Evolutionary conservation across 257 asterid genomes (phyloP).

Genomic region (Parsonsia alboflavescens): DNA sequence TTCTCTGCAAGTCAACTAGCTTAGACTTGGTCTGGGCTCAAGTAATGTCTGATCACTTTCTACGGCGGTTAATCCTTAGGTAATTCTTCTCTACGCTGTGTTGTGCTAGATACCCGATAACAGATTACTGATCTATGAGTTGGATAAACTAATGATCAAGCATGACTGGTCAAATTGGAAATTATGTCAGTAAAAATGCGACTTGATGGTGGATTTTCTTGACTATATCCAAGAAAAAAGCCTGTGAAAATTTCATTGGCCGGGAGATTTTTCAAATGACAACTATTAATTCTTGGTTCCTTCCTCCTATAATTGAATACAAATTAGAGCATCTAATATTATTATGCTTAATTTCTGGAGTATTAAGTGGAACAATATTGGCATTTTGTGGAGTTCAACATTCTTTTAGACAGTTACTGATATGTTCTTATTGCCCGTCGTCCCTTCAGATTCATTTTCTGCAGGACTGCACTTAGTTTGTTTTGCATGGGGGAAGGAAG

Average conservation of each 20-base stretch:
- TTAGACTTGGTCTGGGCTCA: conserved; percentile 94
- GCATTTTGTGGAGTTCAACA: neutral
- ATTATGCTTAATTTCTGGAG: neutral
- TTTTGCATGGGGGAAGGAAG: conserved; percentile 46
- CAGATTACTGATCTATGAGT: neutral
- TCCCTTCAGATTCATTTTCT: conserved; percentile 74
- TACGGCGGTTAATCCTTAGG: conserved; percentile 89
- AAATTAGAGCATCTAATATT: neutral
- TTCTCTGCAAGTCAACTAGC: conserved; percentile 72
- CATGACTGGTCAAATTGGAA: neutral
- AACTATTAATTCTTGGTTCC: neutral
- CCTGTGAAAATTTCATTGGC: too few relatives aligned
- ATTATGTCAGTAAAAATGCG: neutral
- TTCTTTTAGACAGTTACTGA: neutral
- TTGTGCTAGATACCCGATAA: neutral
- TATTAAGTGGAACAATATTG: too few relatives aligned
- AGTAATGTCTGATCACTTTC: conserved; percentile 74
- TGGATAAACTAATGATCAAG: neutral
- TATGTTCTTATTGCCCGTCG: neutral
- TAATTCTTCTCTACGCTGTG: conserved; percentile 20
- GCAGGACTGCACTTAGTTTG: conserved; percentile 73
- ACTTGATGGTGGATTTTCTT: conserved; percentile 6
- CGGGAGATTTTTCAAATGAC: neutral
- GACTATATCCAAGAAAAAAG: neutral
- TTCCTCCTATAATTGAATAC: neutral